Evolutionary conservation across 176 grass and related monocot genomes (phyloP).

Genomic region (Cenchrus americanus): DNA sequence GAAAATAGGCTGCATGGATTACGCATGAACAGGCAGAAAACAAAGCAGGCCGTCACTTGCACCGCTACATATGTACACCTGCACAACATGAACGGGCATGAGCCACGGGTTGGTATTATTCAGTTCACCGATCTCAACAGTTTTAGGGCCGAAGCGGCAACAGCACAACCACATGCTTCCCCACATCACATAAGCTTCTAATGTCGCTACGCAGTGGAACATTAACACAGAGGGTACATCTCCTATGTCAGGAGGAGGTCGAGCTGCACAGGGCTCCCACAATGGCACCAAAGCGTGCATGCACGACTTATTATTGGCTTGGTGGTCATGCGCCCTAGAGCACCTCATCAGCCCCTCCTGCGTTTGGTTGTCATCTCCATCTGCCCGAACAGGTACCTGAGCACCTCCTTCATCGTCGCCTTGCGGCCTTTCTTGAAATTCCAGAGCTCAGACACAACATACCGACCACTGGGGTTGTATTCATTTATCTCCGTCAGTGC

Average conservation of each 20-base stretch:
- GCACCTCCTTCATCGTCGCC: constrained; percentile 80
- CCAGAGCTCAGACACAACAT: constrained; percentile 73
- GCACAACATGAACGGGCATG: neutral
- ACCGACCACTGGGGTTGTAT: constrained; percentile 78
- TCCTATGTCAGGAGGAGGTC: neutral
- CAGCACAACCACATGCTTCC: constrained; percentile 5
- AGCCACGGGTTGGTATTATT: neutral
- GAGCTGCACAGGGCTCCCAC: neutral
- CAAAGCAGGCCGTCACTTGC: neutral
- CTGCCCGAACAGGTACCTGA: constrained; percentile 62
- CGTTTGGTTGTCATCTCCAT: constrained; percentile 50
- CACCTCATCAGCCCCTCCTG: constrained; percentile 23
- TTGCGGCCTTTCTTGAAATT: constrained; percentile 72
- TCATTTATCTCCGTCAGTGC: constrained; percentile 73
- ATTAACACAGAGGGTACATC: constrained; percentile 7
- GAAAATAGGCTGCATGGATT: no score
- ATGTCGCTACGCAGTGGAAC: neutral
- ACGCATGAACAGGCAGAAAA: no score
- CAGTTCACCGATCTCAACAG: constrained; percentile 17
- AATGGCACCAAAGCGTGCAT: neutral
- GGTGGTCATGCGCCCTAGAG: neutral
- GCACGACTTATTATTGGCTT: neutral
- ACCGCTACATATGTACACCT: constrained; percentile 15
- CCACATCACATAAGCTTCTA: neutral
- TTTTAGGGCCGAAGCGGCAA: neutral